Percentiles rank a stretch among this genome's conserved stretches.
These are phyloP conservation scores for Rhodotorula sp. DNA, from an alignment of 1,284 basidiomycete species.

Conservation along the genomic window DNA sequence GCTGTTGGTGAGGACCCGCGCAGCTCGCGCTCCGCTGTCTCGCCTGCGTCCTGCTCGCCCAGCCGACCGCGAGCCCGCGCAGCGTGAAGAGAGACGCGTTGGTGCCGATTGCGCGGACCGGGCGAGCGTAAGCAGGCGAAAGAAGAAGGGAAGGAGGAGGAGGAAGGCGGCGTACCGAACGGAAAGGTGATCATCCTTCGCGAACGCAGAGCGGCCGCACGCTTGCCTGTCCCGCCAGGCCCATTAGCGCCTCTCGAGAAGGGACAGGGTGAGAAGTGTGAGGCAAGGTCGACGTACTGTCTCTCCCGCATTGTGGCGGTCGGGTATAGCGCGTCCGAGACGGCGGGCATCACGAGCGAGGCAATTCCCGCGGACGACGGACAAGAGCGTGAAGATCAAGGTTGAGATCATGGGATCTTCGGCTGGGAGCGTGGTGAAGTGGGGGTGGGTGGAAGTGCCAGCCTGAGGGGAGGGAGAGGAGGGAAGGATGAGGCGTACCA, in stretches of 20 bases:
- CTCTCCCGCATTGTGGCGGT: too few species aligned
- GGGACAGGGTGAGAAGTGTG: too few species aligned
- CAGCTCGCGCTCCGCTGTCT: background rate
- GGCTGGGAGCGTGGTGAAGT: background rate
- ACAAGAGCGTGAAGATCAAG: background rate
- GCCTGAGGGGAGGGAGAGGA: background rate
- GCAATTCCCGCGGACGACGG: conserved; percentile 21
- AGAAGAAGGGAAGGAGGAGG: too few species aligned
- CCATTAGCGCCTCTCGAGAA: too few species aligned
- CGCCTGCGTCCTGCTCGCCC: background rate
- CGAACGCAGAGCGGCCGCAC: too few species aligned
- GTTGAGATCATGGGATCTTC: background rate
- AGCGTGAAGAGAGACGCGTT: background rate
- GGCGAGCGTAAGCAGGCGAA: too few species aligned
- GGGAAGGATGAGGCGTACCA: background rate
- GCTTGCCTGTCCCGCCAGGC: too few species aligned
- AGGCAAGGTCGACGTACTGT: too few species aligned
- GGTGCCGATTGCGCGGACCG: conserved; percentile 10
- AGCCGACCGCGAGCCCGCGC: background rate
- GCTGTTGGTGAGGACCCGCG: too few species aligned
- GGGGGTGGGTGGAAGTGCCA: too few species aligned
- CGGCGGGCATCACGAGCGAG: conserved; percentile 5
- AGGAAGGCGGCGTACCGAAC: too few species aligned
- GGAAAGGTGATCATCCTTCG: too few species aligned
- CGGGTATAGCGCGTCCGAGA: conserved; percentile 5